Evolutionary conservation across 2,329 filamentous ascomycete genomes (phyloP).

Genomic region (Diplodia corticola): DNA sequence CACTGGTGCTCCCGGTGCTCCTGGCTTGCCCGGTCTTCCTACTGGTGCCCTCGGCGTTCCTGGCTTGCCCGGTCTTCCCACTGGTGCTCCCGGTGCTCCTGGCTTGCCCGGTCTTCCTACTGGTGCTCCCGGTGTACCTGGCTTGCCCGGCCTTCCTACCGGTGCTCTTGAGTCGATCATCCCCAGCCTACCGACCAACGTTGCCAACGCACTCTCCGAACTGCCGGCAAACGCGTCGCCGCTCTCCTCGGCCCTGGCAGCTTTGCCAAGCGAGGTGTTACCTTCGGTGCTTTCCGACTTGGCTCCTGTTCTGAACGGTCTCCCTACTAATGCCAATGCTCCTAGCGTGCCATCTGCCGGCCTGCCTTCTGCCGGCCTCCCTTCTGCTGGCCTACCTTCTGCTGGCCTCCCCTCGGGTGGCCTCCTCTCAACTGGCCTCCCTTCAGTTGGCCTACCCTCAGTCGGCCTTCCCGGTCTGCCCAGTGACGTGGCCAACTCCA

Average conservation of each 20-base stretch:
- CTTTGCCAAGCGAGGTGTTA: not conserved
- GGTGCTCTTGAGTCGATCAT: not conserved
- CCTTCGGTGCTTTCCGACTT: not conserved
- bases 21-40: too few relatives aligned
- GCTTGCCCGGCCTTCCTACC: not conserved
- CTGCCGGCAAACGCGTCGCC: not conserved
- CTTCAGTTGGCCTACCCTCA: not conserved
- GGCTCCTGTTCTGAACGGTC: not conserved
- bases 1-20: too few relatives aligned
- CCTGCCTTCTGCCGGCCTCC: not conserved
- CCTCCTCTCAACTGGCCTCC: not conserved
- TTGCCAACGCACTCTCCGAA: not conserved
- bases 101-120: not conserved
- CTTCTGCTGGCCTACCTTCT: not conserved
- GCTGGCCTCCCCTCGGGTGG: not conserved
- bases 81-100: not conserved
- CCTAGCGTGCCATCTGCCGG: not conserved
- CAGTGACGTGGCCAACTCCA: not conserved
- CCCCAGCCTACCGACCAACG: not conserved
- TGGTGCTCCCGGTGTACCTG: not conserved
- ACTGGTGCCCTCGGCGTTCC: not conserved
- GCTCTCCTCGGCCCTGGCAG: not conserved
- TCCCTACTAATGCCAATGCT: not conserved
- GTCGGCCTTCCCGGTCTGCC: not conserved
- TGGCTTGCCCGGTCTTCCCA: not conserved